Base-by-base conservation (phyloP, 345 rosid genomes). In the Acer yangbiense region DNA sequence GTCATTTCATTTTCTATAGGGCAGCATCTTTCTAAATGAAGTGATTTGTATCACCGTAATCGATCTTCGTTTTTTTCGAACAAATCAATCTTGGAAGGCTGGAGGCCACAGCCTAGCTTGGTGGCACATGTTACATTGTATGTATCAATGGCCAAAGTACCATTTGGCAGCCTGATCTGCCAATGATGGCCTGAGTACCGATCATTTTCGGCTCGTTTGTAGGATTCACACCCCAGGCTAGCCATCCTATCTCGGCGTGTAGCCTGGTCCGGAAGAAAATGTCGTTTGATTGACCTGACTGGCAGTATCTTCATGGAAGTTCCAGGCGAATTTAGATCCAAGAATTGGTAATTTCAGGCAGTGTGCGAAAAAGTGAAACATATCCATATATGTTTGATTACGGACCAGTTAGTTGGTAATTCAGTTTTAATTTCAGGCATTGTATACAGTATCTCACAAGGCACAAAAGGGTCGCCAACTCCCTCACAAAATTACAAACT, bases 181-280 rank as follows among this genome's bases (percentile, higher is more conserved):
- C 91, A 9, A 90, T 83, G 35, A 88, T 76, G 55, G 90, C 90
- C 50, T 86, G 65, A 14, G 91, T 25, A 25, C 25, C 25, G 25
- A 25, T 25, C 25, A 0, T 25, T 25, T 84, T 77, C 0, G 87
- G 86, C 50, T 6, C 7, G 6, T 44, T 9, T 1, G 18, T 6
- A 0, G 94, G 94, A 63, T 90, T 90, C 25, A 90, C 82, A 0
- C 91, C 89, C 94, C 94, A 90, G 5, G 87, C 94, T 5, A 90
- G 69, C 94, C 94, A 90, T 21, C 81, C 80, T 9, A n/a, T 43
- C 46, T 43, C 2, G 1, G 65, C 23, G 2, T 65, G 12, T 2
- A 65, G 48, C 66, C 39, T 76, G 0, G 65, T 68, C 58, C 87
- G 87, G 18, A 88, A 71, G 25, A 86, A 16, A 9, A 90, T 68